Conservation (phyloP, 768 basidiomycete genomes). For the Cystobasidium tubakii region DNA sequence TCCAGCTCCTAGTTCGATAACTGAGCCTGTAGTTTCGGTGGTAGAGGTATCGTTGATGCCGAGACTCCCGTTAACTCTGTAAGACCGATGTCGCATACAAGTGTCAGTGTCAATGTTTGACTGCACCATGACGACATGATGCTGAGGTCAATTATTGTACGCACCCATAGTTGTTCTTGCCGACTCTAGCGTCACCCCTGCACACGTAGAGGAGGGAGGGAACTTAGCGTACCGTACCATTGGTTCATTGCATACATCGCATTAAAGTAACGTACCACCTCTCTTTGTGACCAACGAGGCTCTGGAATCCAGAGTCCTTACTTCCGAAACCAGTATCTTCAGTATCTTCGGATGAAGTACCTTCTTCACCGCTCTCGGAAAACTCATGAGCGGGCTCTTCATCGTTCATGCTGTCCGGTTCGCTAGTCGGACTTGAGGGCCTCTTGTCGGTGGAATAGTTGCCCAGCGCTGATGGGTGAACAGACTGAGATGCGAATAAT, state of each 20-base stretch:
- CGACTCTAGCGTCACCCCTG: constrained; percentile 35
- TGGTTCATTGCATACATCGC: constrained; percentile 37
- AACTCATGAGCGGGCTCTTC: neutral
- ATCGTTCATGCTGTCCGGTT: neutral
- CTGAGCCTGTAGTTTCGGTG: constrained; percentile 50
- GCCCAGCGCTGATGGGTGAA: neutral
- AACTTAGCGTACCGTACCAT: too few species aligned
- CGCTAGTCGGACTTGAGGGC: neutral
- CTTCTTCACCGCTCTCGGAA: neutral
- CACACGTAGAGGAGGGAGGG: neutral
- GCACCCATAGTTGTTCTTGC: constrained; percentile 36
- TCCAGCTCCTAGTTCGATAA: constrained; percentile 94
- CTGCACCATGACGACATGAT: constrained; percentile 12
- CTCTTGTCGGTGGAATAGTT: neutral
- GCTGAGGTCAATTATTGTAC: neutral
- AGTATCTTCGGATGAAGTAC: neutral
- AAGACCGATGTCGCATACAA: constrained; percentile 53
- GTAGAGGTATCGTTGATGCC: constrained; percentile 40
- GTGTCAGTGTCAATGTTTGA: constrained; percentile 50
- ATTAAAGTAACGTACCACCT: constrained; percentile 32
- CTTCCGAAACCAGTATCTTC: neutral
- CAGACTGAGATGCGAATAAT: constrained; percentile 10
- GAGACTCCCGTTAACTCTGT: constrained; percentile 52
- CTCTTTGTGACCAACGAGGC: constrained; percentile 36
- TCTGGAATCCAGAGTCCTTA: constrained; percentile 9